Base-by-base conservation (phyloP, 331 rosid species). In the Arachis monticola region DNA sequence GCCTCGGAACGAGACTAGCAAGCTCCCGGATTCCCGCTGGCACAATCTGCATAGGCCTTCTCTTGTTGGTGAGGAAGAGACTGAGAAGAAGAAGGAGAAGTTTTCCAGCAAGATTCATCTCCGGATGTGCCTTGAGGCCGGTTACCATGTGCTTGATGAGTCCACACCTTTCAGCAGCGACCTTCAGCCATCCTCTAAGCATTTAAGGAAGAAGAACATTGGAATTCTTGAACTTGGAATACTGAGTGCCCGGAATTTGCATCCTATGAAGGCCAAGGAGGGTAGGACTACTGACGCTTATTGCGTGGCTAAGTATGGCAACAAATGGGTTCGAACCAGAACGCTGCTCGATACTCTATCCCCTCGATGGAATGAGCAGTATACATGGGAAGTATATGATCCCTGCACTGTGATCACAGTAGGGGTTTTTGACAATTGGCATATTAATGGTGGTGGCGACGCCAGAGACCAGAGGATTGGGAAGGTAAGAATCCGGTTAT, bases 321-420 rank as follows among this genome's bases (percentile, higher is more conserved):
- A 81, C 88, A 95, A 95, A 77, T 95, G 99, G 99, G 81, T 90
- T 51, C 84, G 99, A 74, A 92, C 96, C 3, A 79, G 99, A 78
- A 95, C 99, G 9, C 85, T 92, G 35, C 93, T 95, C 0, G 81
- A 92, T 73, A 92, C 94, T 0, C 76, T 92, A 44, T 14, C 80
- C 14, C 99, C 99, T 72, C 83, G 89, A 2, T 95, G 99, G 99
- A 95, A 95, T 31, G 99, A 95, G 89, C 99, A 95, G 85, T 95
- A 87, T 64, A 90, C 97, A 1, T 95, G 97, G 99, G 97, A 95
- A 32, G 99, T 95, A 46, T 41, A 77, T 62, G 99, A 95, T 78
- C 90, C 97, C 8, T 95, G 87, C 59, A 95, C 99, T 38, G 98
- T 92, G 12, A 84, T 95, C 83, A 95, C 99, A 45, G 31, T 95